Percentiles rank a stretch among this genome's conserved stretches.
Conservation (phyloP, 768 basidiomycete species). For the Leccinum subtestaceum region DNA sequence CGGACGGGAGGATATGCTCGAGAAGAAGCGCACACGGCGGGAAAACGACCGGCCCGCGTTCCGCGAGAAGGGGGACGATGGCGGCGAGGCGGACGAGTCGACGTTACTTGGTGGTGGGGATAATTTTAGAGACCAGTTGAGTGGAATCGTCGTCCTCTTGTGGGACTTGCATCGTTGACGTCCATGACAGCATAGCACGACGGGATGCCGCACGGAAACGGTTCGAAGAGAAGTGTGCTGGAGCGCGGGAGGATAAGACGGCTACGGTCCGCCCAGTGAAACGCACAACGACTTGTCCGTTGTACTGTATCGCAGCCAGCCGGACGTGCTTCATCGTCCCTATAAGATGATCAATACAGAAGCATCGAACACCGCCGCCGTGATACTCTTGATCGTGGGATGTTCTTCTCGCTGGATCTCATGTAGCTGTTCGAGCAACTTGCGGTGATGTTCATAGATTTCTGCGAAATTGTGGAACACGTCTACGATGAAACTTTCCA, state of each 20-base stretch:
- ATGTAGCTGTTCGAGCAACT: constrained; percentile 76
- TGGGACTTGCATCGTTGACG: constrained; percentile 3
- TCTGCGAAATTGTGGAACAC: constrained; percentile 88
- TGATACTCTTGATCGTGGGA: constrained; percentile 73
- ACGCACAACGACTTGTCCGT: too few relatives aligned
- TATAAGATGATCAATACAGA: too few relatives aligned
- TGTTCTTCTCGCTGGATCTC: constrained; percentile 88
- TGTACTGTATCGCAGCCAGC: too few relatives aligned
- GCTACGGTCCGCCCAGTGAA: constrained; percentile 37
- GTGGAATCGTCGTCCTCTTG: background rate
- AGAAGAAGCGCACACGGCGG: constrained; percentile 76
- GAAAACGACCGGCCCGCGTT: constrained; percentile 64
- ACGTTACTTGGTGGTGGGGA: constrained; percentile 81
- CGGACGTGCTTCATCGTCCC: too few relatives aligned
- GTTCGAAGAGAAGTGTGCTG: constrained; percentile 49
- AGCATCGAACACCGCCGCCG: constrained; percentile 82
- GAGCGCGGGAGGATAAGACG: constrained; percentile 46
- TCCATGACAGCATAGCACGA: constrained; percentile 57
- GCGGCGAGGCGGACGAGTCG: constrained; percentile 70
- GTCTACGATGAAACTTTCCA: constrained; percentile 78
- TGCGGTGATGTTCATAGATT: constrained; percentile 69
- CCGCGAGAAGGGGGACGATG: constrained; percentile 71
- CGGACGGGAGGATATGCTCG: constrained; percentile 81
- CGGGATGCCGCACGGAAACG: constrained; percentile 70
- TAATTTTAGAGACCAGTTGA: constrained; percentile 74